These are phyloP conservation scores for Yamadazyma triangularis DNA, from an alignment of 1,139 yeast species.

Conservation along the genomic window DNA sequence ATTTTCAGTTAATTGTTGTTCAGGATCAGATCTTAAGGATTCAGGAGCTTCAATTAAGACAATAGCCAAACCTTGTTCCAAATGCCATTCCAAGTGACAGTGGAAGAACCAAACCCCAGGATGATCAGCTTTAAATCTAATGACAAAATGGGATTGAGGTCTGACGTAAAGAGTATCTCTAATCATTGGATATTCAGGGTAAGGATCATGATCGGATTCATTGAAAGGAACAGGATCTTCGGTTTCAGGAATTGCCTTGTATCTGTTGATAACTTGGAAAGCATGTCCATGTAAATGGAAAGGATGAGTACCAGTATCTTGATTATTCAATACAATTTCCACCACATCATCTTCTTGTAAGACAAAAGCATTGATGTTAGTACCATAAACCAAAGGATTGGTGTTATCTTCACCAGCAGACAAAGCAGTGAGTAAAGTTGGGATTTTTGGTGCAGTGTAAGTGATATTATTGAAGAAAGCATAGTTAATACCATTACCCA, in stretches of 20 bases:
- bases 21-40: constrained; percentile 35
- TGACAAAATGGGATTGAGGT: constrained; percentile 61
- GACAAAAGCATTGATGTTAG: constrained; percentile 60
- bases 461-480: constrained; percentile 72
- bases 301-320: constrained; percentile 87
- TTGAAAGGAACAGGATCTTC: constrained; percentile 49
- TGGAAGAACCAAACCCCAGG: constrained; percentile 96
- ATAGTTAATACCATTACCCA: constrained; percentile 69
- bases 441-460: constrained; percentile 60
- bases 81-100: constrained; percentile 94
- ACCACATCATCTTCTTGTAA: constrained; percentile 59
- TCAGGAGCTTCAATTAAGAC: constrained; percentile 72
- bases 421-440: constrained; percentile 57
- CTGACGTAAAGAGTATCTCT: constrained; percentile 66
- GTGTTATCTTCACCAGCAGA: constrained; percentile 45
- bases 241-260: constrained; percentile 47
- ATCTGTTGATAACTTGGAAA: constrained; percentile 69
- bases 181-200: constrained; percentile 57
- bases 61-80: constrained; percentile 79
- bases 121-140: constrained; percentile 71
- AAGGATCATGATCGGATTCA: constrained; percentile 43
- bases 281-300: constrained; percentile 88
- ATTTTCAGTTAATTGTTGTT: constrained; percentile 39
- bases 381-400: constrained; percentile 55
- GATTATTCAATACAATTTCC: constrained; percentile 68